These are phyloP conservation scores for Lathyrus tuberosus DNA, from an alignment of 306 rosid species.

Conservation along the genomic window DNA sequence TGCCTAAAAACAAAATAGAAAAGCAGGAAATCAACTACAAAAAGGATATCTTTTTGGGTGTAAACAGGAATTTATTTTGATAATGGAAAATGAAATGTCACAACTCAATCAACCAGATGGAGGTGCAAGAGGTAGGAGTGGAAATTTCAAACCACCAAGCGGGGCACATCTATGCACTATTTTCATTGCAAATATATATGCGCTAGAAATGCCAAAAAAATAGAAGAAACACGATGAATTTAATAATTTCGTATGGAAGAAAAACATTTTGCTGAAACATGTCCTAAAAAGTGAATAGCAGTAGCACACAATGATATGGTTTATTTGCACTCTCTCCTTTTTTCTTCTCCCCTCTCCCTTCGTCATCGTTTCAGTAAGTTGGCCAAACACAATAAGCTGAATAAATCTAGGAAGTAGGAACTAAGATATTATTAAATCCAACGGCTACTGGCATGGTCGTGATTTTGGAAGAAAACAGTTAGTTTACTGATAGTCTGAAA, in stretches of 20 bases:
- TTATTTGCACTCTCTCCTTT: constrained; percentile 11
- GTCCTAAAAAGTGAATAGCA: constrained; percentile 16
- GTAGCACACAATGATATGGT: constrained; percentile 16
- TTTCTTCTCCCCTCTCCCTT: not conserved
- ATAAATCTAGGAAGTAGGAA: constrained; percentile 17
- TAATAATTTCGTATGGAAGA: constrained; percentile 14
- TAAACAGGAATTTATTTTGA: constrained; percentile 17
- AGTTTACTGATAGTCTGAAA: constrained; percentile 8
- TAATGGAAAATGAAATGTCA: constrained; percentile 17
- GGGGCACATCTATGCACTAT: constrained; percentile 11
- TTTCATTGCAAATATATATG: constrained; percentile 23
- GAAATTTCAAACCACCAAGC: constrained; percentile 32
- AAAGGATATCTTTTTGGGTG: constrained; percentile 10
- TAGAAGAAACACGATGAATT: constrained; percentile 17
- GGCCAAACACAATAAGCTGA: constrained; percentile 30
- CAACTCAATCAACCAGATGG: constrained; percentile 31
- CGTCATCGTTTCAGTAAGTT: constrained; percentile 16
- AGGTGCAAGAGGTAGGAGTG: not conserved
- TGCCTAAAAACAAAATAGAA: too few relatives aligned
- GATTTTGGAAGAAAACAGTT: constrained; percentile 19
- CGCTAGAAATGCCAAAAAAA: constrained; percentile 17
- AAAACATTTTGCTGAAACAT: not conserved
- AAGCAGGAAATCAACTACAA: constrained; percentile 46
- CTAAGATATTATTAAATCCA: constrained; percentile 27
- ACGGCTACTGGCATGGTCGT: constrained; percentile 21